Evolutionary conservation across 192 early-diverging fungal genomes (phyloP), one percentile per base, ranked within the genome.

Genomic region (Umbelopsis sp.): DNA sequence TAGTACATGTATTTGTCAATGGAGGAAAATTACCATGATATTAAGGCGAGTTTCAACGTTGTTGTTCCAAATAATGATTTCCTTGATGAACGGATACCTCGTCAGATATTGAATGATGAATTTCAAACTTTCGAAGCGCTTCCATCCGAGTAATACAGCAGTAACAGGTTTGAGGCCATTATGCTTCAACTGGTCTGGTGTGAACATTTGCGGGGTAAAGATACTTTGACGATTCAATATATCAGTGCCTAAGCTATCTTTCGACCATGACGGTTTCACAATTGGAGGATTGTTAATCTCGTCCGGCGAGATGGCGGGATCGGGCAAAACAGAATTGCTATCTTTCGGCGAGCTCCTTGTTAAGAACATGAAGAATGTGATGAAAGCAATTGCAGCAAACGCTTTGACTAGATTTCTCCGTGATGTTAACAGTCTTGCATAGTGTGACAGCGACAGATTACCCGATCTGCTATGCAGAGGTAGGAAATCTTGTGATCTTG

Each of bases 31-130:
- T 71, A 71, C 69, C 22, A 20, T 49, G 33, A 51, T 37, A 41
- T 45, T 52, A n/a, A 78, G 47, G 25, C 71, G 68, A 47, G 48
- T 49, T 2, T 52, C 21, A 67, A 50, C 51, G 66, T 81, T 81
- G 44, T 80, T 81, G 68, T 87, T 87, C 76, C 84, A 81, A 48
- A 87, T 69, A 41, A 84, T 76, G 49, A 87, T 87, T 33, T 87
- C 78, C 23, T 78, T 83, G 52, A 87, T 82, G 68, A 76, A 87
- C 3, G 83, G 83, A 74, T 87, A 87, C 35, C 79, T 82, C 11
- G 70, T 72, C 35, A 87, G 46, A 35, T 81, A 85, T 30, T 73
- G 71, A n/a, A 87, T 78, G 12, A 81, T 70, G 37, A 71, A 16
- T 35, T 82, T 69, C 22, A 87, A 64, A n/a, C 78, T 74, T 8